Evolutionary conservation across 306 rosid species (phyloP), one percentile per base, ranked within the genome.

Genomic region (Dalbergia cochinchinensis): DNA sequence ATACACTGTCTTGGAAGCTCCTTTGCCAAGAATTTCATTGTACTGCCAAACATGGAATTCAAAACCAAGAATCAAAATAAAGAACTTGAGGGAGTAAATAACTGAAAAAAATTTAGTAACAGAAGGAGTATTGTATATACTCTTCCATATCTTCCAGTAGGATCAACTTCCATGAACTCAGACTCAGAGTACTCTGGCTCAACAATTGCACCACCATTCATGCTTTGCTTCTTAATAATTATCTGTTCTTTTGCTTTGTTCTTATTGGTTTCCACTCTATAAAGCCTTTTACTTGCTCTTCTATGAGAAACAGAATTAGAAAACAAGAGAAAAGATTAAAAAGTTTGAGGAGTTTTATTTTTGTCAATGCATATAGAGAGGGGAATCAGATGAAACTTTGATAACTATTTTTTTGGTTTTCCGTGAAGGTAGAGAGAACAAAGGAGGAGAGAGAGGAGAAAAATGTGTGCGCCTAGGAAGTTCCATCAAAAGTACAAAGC

Each of bases 91-190:
- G 45, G 63, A 5, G 33, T 42, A 68, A 71, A 68, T 60, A 80
- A 70, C 55, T 1, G 48, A 10, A 50, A 16, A 51, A 2, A 85
- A 8, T 16, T 10, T 26, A 66, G 37, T 39, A 48, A 48, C 20
- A 19, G 37, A 66, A 58, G 37, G 67, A 16, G 15, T 69, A n/a
- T 54, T n/a, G 3, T 54, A 66, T 59, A 55, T 91, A 96, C 99
- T 89, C 99, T 88, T 90, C 99, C 98, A 86, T 96, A 96, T 96
- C 99, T 93, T 82, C 99, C 93, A 1, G 96, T 88, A 20, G 99
- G 99, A 91, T 96, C 99, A 87, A 90, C 90, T 86, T 96, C 99
- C 73, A 93, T 26, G 31, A 26, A 26, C 31, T 26, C 97, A 80
- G 85, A 89, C 68, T 93, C 96, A 58, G 89, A 79, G 89, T 61